Percentiles rank a stretch among this genome's conserved stretches.
Conservation (phyloP, 768 basidiomycete genomes). For the Mycena filopes region DNA sequence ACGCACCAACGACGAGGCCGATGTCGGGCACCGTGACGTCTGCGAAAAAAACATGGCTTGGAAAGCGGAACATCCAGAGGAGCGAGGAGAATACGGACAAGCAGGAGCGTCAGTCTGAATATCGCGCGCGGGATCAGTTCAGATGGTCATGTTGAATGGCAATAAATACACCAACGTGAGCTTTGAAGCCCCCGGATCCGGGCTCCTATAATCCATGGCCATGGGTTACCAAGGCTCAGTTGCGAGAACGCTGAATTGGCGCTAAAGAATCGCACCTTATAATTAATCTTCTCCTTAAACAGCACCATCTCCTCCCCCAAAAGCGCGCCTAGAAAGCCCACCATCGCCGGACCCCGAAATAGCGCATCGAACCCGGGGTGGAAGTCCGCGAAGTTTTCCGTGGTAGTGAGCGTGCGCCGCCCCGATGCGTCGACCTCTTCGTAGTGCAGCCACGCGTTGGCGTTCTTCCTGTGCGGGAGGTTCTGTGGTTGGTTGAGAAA, state of each 20-base stretch:
- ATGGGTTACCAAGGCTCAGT: too few relatives aligned
- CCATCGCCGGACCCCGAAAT: conserved; percentile 24
- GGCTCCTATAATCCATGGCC: conserved; percentile 6
- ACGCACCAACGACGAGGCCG: conserved; percentile 20
- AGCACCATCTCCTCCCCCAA: conserved; percentile 30
- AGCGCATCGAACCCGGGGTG: conserved; percentile 27
- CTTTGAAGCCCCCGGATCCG: conserved; percentile 25
- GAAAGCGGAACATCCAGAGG: too few relatives aligned
- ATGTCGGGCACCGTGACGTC: conserved; percentile 24
- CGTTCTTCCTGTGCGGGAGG: conserved; percentile 22
- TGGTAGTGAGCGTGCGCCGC: conserved; percentile 18
- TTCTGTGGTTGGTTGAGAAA: conserved; percentile 1
- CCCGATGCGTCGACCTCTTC: conserved; percentile 22
- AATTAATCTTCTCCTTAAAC: conserved; percentile 36
- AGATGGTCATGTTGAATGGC: background rate
- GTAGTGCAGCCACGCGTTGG: conserved; percentile 32
- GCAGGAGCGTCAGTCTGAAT: conserved; percentile 28
- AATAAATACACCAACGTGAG: conserved; percentile 25
- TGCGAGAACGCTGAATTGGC: too few relatives aligned
- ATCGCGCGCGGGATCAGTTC: background rate
- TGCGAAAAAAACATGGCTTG: background rate
- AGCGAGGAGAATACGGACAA: conserved; percentile 9
- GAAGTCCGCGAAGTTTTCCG: conserved; percentile 29
- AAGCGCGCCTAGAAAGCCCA: conserved; percentile 6
- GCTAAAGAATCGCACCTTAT: conserved; percentile 21